Percentiles rank a stretch among this genome's conserved stretches.
These are phyloP conservation scores for Diaporthe ilicicola DNA, from an alignment of 2,329 filamentous ascomycete species.

Conservation along the genomic window DNA sequence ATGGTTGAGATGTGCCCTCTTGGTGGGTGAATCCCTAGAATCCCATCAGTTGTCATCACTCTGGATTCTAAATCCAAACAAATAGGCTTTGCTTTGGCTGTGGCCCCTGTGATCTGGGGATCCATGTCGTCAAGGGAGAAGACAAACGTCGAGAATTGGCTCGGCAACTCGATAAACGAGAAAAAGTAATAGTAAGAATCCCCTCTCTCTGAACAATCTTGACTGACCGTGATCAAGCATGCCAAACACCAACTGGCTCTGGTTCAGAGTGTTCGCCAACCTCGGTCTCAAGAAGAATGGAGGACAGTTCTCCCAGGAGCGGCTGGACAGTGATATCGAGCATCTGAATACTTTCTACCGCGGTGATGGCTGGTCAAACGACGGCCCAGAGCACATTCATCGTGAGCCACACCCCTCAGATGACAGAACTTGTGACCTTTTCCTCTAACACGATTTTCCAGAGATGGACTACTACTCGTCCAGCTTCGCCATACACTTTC, in stretches of 20 bases:
- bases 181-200: conserved; percentile 63
- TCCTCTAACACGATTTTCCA: conserved; percentile 35
- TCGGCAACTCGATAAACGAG: conserved; percentile 79
- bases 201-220: neutral
- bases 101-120: conserved; percentile 73
- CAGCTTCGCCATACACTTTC: conserved; percentile 82
- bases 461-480: conserved; percentile 89
- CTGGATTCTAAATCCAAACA: neutral
- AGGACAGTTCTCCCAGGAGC: conserved; percentile 73
- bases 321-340: conserved; percentile 78
- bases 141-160: conserved; percentile 74
- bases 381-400: conserved; percentile 79
- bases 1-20: conserved; percentile 89
- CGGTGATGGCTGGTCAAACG: conserved; percentile 84
- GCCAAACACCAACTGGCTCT: conserved; percentile 75
- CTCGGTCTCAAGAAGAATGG: conserved; percentile 80
- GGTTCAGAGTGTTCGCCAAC: conserved; percentile 88
- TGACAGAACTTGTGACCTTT: too few relatives aligned
- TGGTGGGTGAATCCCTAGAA: conserved; percentile 48
- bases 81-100: conserved; percentile 72
- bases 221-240: conserved; percentile 65
- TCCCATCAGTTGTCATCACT: neutral
- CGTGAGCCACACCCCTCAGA: conserved; percentile 51
- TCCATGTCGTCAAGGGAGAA: conserved; percentile 69
- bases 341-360: conserved; percentile 84